Evolutionary conservation across 202 grass and related monocot genomes (phyloP).

Genomic region (Carex sylvatica): DNA sequence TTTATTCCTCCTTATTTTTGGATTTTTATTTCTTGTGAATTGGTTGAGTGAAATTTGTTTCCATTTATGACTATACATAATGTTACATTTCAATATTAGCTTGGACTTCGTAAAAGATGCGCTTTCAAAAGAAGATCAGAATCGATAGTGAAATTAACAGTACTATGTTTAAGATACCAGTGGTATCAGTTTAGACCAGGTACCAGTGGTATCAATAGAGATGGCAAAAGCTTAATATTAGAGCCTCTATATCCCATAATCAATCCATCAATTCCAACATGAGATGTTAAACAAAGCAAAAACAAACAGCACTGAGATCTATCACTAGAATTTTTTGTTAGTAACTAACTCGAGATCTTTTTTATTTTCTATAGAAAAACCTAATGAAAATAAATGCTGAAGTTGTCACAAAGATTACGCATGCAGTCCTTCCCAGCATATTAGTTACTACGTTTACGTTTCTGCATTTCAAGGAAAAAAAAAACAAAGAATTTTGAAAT

Average conservation of each 20-base stretch:
- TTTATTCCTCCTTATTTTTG: not conserved
- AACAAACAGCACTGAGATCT: not conserved
- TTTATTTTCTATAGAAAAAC: not conserved
- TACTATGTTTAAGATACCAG: no score
- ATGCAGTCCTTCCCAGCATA: constrained; percentile 59
- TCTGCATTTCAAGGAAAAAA: no score
- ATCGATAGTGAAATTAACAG: not conserved
- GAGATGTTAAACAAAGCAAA: not conserved
- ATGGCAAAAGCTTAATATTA: not conserved
- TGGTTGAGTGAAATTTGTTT: not conserved
- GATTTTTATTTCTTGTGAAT: not conserved
- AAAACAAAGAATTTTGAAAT: no score
- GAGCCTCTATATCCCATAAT: not conserved
- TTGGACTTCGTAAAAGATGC: not conserved
- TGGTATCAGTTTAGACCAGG: not conserved
- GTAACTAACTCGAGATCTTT: not conserved
- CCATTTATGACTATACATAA: not conserved
- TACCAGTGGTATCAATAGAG: not conserved
- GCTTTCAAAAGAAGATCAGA: not conserved
- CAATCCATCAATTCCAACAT: not conserved
- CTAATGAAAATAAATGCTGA: no score
- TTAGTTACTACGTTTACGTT: no score
- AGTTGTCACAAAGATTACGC: constrained; percentile 56
- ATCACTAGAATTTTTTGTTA: not conserved
- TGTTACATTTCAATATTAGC: not conserved